Evolutionary conservation across 108 stramenopile species (phyloP), one percentile per base, ranked within the genome.

Genomic region (Skeletonema costatum): DNA sequence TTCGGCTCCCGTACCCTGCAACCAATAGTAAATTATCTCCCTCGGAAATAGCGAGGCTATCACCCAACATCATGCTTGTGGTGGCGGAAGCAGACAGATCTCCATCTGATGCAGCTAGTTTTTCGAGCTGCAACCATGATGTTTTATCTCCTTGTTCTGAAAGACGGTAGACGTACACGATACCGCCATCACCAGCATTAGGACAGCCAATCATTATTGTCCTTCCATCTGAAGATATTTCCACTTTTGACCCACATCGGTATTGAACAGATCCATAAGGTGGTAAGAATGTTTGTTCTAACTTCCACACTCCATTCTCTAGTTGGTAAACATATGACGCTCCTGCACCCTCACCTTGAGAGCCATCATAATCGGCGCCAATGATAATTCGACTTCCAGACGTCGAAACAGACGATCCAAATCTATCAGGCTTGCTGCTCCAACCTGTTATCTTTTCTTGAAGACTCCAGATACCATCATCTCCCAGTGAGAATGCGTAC

Each of bases 401-500:
- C 12, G 78, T 78, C 6, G 71, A 44, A 0, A 78, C 78, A 11
- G 78, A 35, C 6, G 41, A 25, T 14, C 78, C 78, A 25, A 78
- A 78, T 61, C 71, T 62, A 66, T 72, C 64, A 21, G 78, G 39
- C 6, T 61, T 66, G n/a, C 48, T 65, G 60, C 72, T 66, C 46
- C 38, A 56, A 8, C 72, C 72, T 60, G 78, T 72, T 17, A 78
- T 65, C 51, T 78, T 72, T 31, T 78, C 71, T 60, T 78, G 78
- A 5, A 72, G 48, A 38, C 71, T 71, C 78, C 78, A 78, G 21
- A 56, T 68, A 29, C 78, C 78, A 67, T 72, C 78, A 31, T 78
- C 66, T 41, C 59, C 78, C 6, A 78, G 71, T 17, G 78, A 78
- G 48, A 67, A 78, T 13, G 72, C 78, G 66, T 78, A 78, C 0